Base-by-base conservation (phyloP, 192 early-diverging fungal species). In the Phlyctochytrium planicorne region DNA sequence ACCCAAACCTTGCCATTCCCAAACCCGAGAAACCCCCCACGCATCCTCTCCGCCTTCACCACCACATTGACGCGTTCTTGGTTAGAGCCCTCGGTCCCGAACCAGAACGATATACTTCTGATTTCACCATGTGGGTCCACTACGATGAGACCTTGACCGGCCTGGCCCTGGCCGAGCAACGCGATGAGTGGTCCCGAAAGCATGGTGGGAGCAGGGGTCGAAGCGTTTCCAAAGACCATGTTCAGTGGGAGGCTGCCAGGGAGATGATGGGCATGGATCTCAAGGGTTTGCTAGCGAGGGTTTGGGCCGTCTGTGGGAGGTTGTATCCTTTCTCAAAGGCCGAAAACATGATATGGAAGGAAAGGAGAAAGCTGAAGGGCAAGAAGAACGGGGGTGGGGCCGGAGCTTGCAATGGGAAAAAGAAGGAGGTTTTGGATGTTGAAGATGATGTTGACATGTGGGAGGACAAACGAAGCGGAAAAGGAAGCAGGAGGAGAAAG, bases 261-360 rank as follows among this genome's bases (percentile, higher is more conserved):
- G 2, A 25, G 4, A 20, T 34, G 6, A 71, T 65, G 70, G 17
- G 30, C n/a, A 34, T 36, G 31, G 70, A 71, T 24, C 17, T 71
- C 25, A 71, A 66, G 50, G 65, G 55, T n/a, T 35, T 60, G 34
- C 53, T 71, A 20, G 52, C 34, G 23, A 53, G 23, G 25, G 29
- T 71, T 6, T 71, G 70, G 70, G 59, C 70, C 14, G 20, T 71
- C 0, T 27, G n/a, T 10, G 70, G 70, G 25, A 71, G 66, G 50
- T 27, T 71, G 34, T 71, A 53, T 33, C 70, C 70, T 0, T 71
- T 66, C 59, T 40, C 70, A 20, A 71, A 71, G 53, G 30, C 25
- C 25, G 70, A 71, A 30, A 71, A 71, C 35, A 63, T 53, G 0
- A 63, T 34, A 2, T 71, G 70, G 70, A 71, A 53, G 52, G 65